Base-by-base conservation (phyloP, 2,329 filamentous ascomycete genomes). In the Venturia carpophila region DNA sequence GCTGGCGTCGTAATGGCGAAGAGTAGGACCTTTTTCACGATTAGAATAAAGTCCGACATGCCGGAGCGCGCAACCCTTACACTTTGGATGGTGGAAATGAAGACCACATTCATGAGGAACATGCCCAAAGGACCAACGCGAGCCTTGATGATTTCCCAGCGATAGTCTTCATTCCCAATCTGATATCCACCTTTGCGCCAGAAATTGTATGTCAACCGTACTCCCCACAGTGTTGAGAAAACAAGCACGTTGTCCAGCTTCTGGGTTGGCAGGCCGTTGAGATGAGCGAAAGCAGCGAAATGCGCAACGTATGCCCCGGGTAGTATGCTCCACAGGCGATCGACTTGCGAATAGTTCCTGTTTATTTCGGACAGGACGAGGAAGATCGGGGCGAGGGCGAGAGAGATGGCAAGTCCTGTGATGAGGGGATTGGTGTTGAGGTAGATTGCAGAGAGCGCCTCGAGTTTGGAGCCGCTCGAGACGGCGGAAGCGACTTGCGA, bases 261-360 rank as follows among this genome's bases (percentile, higher is more conserved):
- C 64, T 83, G 79, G 17, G 88, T 88, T 6, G 87, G 83, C 0
- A 96, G 72, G 1, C 87, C 89, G 55, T 87, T 84, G 68, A 93
- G 71, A 70, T 89, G 88, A 49, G 92, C 89, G 87, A 92, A 99
- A n/a, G 86, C 71, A 45, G 86, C 84, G 73, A 90, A 94, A 76
- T 99, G 92, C 6, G 86, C 83, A 73, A 94, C 89, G 77, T 96
- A 97, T 62, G 96, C 72, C 9, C 90, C 88, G 1, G 94, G 94
- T 62, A 99, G 78, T 67, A 99, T 81, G 73, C 91, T 94, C 94
- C 94, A 99, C 70, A 88, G 79, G 61, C 94, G 86, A 75, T 99
- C 94, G 52, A 99, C 88, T 77, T 99, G 94, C n/a, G 92, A 97
- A 75, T 92, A 97, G 76, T 99, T 99, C 72, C 84, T 84, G 77